Base-by-base conservation (phyloP, 108 stramenopile genomes). In the Fragilaria radians region DNA sequence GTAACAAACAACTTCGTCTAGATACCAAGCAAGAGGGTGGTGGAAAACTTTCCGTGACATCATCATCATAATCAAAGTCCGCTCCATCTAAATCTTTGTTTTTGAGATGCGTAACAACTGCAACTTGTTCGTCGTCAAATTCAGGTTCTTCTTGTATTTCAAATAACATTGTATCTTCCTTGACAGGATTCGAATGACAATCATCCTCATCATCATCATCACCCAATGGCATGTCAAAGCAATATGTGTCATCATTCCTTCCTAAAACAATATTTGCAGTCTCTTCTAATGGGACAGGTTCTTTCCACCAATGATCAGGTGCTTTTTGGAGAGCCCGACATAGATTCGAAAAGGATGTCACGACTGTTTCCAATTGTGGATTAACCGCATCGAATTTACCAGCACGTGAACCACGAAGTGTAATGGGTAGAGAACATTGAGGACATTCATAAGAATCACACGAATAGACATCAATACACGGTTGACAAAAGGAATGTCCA, bases 401-500 rank as follows among this genome's bases (percentile, higher is more conserved):
- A 9, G 59, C 52, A 0, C 54, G 48, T n/a, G 66, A 51, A 47
- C 72, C 72, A 18, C 61, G 53, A 54, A 67, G 52, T 19, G 72
- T 66, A 50, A 73, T 57, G 1, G 72, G 72, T 66, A 73, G 67
- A 1, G 52, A 34, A 59, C 72, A 73, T 21, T 66, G 52, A 4
- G 72, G 72, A 62, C 72, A 73, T 26, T 29, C 28, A 27, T 52
- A 61, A 5, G 46, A 22, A 19, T 46, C 54, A 4, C 55, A 14
- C 28, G 45, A 25, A 42, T 63, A 67, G 11, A 59, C 50, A 50
- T 74, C 73, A 58, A 74, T 70, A 47, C 68, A 74, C 31, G 19
- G 23, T 42, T 51, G 46, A 59, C 68, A 70, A 57, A 74, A 70
- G 7, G 64, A 59, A 57, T 70, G 68, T 1, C 50, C 68, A 61